A percentile compares a stretch with the other conserved stretches of the same genome.
Evolutionary conservation across 2,329 filamentous ascomycete species (phyloP).

Genomic region (Pezicula neosporulosa): DNA sequence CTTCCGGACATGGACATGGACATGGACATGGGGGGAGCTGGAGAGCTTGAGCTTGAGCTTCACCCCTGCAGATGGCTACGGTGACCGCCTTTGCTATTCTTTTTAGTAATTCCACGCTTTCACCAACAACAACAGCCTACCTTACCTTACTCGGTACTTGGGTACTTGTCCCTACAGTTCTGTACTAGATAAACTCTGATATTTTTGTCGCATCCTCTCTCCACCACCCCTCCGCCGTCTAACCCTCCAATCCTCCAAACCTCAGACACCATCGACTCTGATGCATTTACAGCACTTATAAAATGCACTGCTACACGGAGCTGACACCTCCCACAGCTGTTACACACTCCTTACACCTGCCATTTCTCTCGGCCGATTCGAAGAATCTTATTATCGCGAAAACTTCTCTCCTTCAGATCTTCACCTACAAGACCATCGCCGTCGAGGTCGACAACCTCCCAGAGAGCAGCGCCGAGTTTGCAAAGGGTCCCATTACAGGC

Average conservation of each 20-base stretch:
- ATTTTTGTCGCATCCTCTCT: not conserved
- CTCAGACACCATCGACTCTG: not conserved
- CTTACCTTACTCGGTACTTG: no score
- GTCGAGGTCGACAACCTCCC: constrained; percentile 47
- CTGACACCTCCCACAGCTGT: constrained; percentile 91
- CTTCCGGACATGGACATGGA: no score
- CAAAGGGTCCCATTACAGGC: constrained; percentile 43
- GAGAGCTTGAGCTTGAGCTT: no score
- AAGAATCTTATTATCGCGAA: constrained; percentile 89
- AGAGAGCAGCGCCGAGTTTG: constrained; percentile 23
- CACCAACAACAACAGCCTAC: no score
- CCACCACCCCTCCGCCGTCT: not conserved
- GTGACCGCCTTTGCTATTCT: no score
- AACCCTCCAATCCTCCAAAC: not conserved
- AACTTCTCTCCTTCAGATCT: constrained; percentile 90
- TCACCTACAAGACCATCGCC: constrained; percentile 65
- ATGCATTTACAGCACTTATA: constrained; percentile 15
- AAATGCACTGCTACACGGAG: constrained; percentile 98
- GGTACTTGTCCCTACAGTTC: no score
- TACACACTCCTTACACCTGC: constrained; percentile 77
- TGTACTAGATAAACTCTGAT: no score
- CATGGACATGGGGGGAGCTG: no score
- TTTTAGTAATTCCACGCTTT: no score
- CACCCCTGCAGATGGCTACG: no score
- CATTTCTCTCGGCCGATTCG: constrained; percentile 72